Conservation (phyloP, 176 grass and related monocot species). For the Juncus effusus region DNA sequence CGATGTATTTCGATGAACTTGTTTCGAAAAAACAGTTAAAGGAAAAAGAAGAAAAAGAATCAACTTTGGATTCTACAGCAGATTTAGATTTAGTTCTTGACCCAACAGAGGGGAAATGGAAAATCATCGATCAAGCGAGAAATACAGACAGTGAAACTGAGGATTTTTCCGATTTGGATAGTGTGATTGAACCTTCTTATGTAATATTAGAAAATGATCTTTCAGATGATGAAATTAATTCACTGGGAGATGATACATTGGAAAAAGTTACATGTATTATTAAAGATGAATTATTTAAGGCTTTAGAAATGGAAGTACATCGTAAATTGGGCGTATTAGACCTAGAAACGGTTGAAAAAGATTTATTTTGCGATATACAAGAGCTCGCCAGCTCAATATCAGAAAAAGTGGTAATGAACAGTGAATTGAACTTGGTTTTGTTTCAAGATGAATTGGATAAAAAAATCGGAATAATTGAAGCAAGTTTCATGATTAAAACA, state of each 20-base stretch:
- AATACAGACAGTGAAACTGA: conserved; percentile 28
- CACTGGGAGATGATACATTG: conserved; percentile 28
- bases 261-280: conserved; percentile 45
- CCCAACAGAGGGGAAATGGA: conserved; percentile 86
- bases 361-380: conserved; percentile 58
- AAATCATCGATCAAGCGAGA: conserved; percentile 57
- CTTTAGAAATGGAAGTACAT: conserved; percentile 74
- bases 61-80: conserved; percentile 25
- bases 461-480: conserved; percentile 55
- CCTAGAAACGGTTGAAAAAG: conserved; percentile 38
- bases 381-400: conserved; percentile 46
- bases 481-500: conserved; percentile 47
- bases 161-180: conserved; percentile 22
- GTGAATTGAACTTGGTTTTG: conserved; percentile 48
- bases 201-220: conserved; percentile 37
- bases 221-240: conserved; percentile 28
- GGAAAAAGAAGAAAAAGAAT: conserved; percentile 29
- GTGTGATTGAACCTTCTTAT: conserved; percentile 47
- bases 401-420: conserved; percentile 43
- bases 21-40: conserved; percentile 43
- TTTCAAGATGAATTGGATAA: conserved; percentile 34
- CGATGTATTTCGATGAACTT: conserved; percentile 47
- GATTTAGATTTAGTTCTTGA: conserved; percentile 89
- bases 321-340: conserved; percentile 60
- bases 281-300: conserved; percentile 49